Conservation (phyloP, 1,284 basidiomycete genomes). For the Athelia sp. region DNA sequence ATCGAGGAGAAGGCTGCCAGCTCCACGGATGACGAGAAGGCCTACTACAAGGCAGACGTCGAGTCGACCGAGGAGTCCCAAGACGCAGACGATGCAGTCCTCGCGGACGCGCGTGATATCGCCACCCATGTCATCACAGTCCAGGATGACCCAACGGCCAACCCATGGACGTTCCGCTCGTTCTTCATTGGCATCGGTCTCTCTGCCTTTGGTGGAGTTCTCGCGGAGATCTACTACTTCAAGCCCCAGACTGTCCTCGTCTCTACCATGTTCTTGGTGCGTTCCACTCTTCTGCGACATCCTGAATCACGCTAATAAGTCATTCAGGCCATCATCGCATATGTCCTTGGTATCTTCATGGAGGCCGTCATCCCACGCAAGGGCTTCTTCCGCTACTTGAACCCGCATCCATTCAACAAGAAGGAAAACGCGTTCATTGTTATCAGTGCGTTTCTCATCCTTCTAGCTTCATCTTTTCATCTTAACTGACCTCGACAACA, state of each 20-base stretch:
- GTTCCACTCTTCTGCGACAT: conserved; percentile 33
- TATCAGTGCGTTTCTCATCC: conserved; percentile 57
- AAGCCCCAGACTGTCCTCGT: conserved; percentile 54
- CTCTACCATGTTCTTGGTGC: conserved; percentile 51
- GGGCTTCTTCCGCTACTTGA: no score
- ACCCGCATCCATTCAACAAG: conserved; percentile 36
- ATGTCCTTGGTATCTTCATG: conserved; percentile 44
- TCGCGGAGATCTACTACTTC: conserved; percentile 61
- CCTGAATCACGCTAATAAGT: conserved; percentile 36
- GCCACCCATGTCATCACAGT: conserved; percentile 47
- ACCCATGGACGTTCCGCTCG: no score
- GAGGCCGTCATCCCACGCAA: no score
- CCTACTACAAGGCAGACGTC: conserved; percentile 19
- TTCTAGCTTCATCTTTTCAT: no score
- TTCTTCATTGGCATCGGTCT: no score
- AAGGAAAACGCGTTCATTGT: no score
- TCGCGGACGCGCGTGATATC: conserved; percentile 41
- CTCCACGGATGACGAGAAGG: conserved; percentile 12
- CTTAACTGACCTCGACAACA: no score
- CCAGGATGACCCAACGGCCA: conserved; percentile 49
- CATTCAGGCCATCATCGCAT: conserved; percentile 40
- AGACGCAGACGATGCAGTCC: conserved; percentile 24
- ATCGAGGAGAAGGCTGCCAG: no score
- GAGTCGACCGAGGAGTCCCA: conserved; percentile 22
- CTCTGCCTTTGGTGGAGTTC: no score